Evolutionary conservation across 169 alveolate species (phyloP), one percentile per base, ranked within the genome.

Genomic region (Ichthyophthirius multifiliis): DNA sequence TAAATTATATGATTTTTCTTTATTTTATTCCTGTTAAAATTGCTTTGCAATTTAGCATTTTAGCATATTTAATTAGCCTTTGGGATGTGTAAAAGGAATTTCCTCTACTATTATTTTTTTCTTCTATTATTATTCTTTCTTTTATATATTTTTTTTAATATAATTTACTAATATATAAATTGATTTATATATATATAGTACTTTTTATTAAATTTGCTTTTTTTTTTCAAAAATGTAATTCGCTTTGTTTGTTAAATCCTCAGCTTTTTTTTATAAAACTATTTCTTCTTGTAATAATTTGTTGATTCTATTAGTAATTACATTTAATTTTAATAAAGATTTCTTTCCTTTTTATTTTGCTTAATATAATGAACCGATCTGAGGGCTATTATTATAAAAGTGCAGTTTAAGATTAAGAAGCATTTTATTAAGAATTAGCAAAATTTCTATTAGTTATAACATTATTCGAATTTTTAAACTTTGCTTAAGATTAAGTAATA

Each of bases 281-380:
- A 27, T 55, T n/a, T 55, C 71, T 55, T 55, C 71, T 3, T 27
- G 32, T 27, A 39, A 55, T 16, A 55, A 23, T 18, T 55, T 55
- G 39, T 55, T 55, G 18, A 55, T 55, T 27, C 71, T 34, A 55
- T 55, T 55, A 27, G 71, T 55, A 55, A 55, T 55, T 0, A 55
- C 71, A 55, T 55, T 55, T 27, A 55, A 55, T 23, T 23, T 55
- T 27, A 55, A 13, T 27, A 27, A 55, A 10, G 71, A n/a, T 4
- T 15, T 23, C 16, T 55, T 55, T 13, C 31, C 43, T 5, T 55
- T 20, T 10, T 55, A 23, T 39, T 55, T 55, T 10, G 7, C 71
- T 55, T 55, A 27, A 55, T 55, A 55, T 27, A 55, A 55, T 15
- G 71, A 55, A 10, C 71, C 71, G 43, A 55, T 55, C n/a, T n/a